These are phyloP conservation scores for Rhododendron williamsianum DNA, from an alignment of 148 eudicot genomes.

Conservation along the genomic window DNA sequence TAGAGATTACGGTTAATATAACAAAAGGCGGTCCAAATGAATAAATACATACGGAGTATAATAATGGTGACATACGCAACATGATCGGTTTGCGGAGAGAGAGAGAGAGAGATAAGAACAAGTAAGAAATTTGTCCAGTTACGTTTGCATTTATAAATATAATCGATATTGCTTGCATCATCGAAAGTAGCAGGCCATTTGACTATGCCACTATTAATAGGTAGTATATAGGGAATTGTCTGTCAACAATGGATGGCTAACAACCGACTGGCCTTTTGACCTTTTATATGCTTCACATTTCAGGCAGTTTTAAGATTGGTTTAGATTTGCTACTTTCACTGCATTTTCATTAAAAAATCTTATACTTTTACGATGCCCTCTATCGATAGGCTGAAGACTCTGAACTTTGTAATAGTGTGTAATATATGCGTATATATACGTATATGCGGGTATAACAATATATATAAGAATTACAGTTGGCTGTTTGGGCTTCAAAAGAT, in stretches of 20 bases:
- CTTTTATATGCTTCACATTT: background rate
- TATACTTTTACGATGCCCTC: no score
- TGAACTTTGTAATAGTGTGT: background rate
- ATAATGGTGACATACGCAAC: no score
- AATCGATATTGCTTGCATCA: background rate
- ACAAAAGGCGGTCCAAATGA: no score
- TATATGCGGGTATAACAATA: background rate
- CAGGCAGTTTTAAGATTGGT: background rate
- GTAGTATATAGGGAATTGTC: background rate
- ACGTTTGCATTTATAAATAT: background rate
- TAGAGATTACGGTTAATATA: no score
- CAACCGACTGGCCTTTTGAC: background rate
- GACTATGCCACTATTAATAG: background rate
- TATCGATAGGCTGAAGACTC: background rate
- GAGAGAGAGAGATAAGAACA: background rate
- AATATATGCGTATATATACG: background rate
- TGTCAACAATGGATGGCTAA: background rate
- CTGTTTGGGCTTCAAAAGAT: background rate
- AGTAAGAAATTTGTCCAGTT: background rate
- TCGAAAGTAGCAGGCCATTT: background rate
- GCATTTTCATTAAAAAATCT: background rate
- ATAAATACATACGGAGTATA: no score
- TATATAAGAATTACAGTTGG: background rate
- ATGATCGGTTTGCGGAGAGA: background rate
- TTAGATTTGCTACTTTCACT: background rate